Evolutionary conservation across 805 yeast species (phyloP).

Genomic region (Clavispora santaluciae): DNA sequence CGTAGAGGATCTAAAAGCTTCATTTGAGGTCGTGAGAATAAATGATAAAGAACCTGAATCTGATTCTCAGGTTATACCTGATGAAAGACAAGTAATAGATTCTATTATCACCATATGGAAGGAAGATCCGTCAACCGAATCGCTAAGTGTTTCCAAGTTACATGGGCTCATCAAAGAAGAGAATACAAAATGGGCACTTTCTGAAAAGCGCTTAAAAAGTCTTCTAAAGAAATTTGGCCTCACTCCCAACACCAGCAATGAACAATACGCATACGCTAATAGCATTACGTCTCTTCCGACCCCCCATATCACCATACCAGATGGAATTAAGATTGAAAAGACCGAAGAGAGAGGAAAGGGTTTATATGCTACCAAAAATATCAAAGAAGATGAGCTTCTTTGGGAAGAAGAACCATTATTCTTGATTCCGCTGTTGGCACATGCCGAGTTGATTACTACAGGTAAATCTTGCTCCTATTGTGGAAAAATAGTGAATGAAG

Average conservation of each 20-base stretch:
- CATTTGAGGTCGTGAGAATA: conserved; percentile 33
- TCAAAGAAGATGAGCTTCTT: conserved; percentile 47
- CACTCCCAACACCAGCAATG: conserved; percentile 24
- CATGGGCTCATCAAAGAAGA: conserved; percentile 44
- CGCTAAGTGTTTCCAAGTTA: conserved; percentile 50
- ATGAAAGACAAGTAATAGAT: conserved; percentile 54
- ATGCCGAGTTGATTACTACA: conserved; percentile 48
- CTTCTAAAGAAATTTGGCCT: conserved; percentile 56
- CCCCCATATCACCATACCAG: conserved; percentile 40
- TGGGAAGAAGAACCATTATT: conserved; percentile 62
- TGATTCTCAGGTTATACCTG: conserved; percentile 41
- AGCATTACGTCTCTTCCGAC: conserved; percentile 50
- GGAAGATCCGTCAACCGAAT: conserved; percentile 58
- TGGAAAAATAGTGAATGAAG: conserved; percentile 46
- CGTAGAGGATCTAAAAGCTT: conserved; percentile 1
- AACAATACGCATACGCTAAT: conserved; percentile 46
- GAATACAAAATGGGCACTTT: conserved; percentile 59
- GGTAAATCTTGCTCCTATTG: conserved; percentile 74
- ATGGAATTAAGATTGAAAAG: conserved; percentile 40
- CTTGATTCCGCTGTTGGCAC: conserved; percentile 64
- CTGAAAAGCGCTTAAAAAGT: conserved; percentile 52
- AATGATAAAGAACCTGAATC: conserved; percentile 26
- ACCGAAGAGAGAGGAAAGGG: conserved; percentile 59
- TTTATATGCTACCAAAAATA: conserved; percentile 45
- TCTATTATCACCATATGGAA: conserved; percentile 65